Percentiles rank a stretch among this genome's conserved stretches.
phyloP scores from a whole-genome alignment of 1,139 yeast species.

The Cylindricascospora bacillispora region DNA sequence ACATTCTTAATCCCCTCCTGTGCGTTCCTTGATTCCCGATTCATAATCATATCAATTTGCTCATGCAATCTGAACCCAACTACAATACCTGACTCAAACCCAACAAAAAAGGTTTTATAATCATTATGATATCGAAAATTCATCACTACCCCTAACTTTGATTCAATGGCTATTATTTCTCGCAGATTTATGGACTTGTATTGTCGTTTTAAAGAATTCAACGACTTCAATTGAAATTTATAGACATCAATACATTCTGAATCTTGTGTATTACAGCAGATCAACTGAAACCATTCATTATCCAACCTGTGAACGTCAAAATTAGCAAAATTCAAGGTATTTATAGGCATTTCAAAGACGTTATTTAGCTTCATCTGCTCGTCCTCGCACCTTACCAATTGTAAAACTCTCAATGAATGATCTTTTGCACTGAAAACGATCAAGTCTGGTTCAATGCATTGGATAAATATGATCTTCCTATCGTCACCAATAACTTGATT shows the following conservation, averaged over 20 bases:
- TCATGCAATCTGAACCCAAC: conserved; percentile 11
- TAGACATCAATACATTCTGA: conserved; percentile 22
- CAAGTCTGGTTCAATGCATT: conserved; percentile 5
- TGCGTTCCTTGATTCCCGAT: neutral
- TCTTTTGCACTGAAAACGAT: conserved; percentile 19
- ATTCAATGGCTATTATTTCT: conserved; percentile 4
- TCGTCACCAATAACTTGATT: too few relatives aligned
- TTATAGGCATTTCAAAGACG: conserved; percentile 21
- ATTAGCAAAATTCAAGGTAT: conserved; percentile 24
- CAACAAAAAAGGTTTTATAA: conserved; percentile 13
- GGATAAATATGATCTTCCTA: conserved; percentile 13
- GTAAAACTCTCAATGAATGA: conserved; percentile 16
- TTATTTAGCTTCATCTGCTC: conserved; percentile 1
- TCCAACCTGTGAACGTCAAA: conserved; percentile 6
- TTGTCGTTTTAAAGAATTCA: conserved; percentile 14
- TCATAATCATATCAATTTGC: neutral
- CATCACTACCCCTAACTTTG: conserved; percentile 23
- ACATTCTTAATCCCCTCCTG: neutral
- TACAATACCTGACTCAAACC: conserved; percentile 22
- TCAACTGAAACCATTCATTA: conserved; percentile 9
- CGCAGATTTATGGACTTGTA: conserved; percentile 10
- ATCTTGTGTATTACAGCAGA: conserved; percentile 22
- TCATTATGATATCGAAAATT: conserved; percentile 9
- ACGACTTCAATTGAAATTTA: conserved; percentile 10
- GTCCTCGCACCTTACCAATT: conserved; percentile 2